Evolutionary conservation across 2,329 filamentous ascomycete species (phyloP), one percentile per base, ranked within the genome.

Genomic region (Escovopsis sp.): DNA sequence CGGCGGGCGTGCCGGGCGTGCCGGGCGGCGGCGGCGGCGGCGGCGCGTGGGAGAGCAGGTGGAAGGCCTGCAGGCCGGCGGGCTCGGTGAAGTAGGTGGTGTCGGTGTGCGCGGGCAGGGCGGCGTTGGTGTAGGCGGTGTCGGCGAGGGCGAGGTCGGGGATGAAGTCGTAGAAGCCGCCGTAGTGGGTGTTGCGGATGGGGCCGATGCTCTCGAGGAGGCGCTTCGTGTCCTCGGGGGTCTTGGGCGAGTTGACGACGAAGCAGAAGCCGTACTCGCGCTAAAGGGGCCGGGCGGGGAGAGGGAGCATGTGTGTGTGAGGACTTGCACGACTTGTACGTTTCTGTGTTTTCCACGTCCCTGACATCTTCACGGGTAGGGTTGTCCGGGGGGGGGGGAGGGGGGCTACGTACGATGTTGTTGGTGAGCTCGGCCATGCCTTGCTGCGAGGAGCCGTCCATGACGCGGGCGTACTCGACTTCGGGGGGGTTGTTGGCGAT

Each of bases 31-130:
- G 43, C n/a, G 53, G 53, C 1, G 53, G 50, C 3, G 59, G 58
- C 16, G 76, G 72, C 2, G 70, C 62, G 7, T 78, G 81, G 0
- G 84, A 91, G 25, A 96, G 72, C 37, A 95, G 68, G 56, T 98
- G 91, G 60, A 98, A 93, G 24, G 91, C 79, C 59, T 98, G 91
- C 30, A 98, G 71, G 9, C 89, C 86, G 2, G 84, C 80, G 0
- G 91, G 89, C 48, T 96, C 89, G 16, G 78, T 87, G 63, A 96
- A 96, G 61, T 98, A 96, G 1, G 89, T 94, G 7, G 77, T 96
- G 62, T 98, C 91, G 1, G 89, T 96, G 60, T 98, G 91, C 1
- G 84, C 81, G 15, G 78, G 76, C 3, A 98, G 73, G 1, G 79
- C 79, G 39, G 91, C 70, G 52, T 82, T 86, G 2, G 89, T 95